Conservation (phyloP, 1,139 yeast species). For the Pichia sp. region DNA sequence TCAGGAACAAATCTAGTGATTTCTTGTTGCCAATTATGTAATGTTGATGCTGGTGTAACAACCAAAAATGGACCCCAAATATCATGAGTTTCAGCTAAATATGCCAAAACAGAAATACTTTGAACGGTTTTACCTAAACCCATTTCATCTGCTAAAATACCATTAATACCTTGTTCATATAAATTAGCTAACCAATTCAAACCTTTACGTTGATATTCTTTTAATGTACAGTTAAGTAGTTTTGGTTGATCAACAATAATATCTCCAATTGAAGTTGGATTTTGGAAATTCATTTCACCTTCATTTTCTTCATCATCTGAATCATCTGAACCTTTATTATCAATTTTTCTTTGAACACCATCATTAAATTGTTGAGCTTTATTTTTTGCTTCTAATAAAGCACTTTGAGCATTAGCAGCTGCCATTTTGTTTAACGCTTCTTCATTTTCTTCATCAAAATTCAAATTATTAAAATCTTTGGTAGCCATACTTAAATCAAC, state of each 20-base stretch:
- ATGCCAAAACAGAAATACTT: slow-evolving; percentile 90
- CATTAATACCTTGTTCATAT: slow-evolving; percentile 97
- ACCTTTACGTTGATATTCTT: slow-evolving; percentile 95
- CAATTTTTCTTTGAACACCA: slow-evolving; percentile 16
- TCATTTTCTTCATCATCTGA: slow-evolving; percentile 51
- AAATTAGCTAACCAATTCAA: slow-evolving; percentile 94
- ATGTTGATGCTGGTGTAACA: slow-evolving; percentile 95
- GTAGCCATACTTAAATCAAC: slow-evolving; percentile 32
- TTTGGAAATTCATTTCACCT: slow-evolving; percentile 89
- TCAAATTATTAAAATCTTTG: slow-evolving; percentile 57
- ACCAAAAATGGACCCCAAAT: slow-evolving; percentile 99
- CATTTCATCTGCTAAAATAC: slow-evolving; percentile 98
- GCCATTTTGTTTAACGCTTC: slow-evolving; percentile 75
- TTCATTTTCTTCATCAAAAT: slow-evolving; percentile 88
- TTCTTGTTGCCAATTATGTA: slow-evolving; percentile 99
- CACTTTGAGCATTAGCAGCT: slow-evolving; percentile 88
- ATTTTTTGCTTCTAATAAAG: slow-evolving; percentile 69
- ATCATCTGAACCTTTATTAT: slow-evolving; percentile 31
- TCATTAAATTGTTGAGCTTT: slow-evolving; percentile 67
- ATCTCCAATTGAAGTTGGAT: slow-evolving; percentile 91
- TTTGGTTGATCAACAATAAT: slow-evolving; percentile 82
- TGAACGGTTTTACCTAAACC: slow-evolving; percentile 98
- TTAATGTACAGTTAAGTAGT: slow-evolving; percentile 80
- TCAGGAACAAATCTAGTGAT: slow-evolving; percentile 89
- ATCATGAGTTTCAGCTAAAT: slow-evolving; percentile 89